Percentiles rank a stretch among this genome's conserved stretches.
These are phyloP conservation scores for Fusarium compactum DNA, from an alignment of 2,329 filamentous ascomycete species.

Conservation along the genomic window DNA sequence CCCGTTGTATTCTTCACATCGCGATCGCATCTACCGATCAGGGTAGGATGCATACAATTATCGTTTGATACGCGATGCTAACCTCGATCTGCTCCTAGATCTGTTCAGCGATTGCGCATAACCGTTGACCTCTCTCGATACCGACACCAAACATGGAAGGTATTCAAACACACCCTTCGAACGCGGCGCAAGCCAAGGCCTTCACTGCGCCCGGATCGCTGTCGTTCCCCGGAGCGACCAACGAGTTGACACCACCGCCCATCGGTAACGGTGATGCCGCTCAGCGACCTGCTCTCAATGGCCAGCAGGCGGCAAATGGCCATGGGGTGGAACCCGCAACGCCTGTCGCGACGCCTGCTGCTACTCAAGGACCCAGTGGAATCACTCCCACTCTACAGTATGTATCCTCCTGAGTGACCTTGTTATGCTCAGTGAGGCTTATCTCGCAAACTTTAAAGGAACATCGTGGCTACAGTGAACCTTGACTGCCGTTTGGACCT, in stretches of 20 bases:
- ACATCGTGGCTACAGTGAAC: constrained; percentile 99
- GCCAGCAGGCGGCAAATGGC: constrained; percentile 71
- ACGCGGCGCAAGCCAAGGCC: constrained; percentile 91
- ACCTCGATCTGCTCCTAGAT: constrained; percentile 47
- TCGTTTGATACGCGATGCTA: constrained; percentile 41
- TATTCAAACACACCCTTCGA: constrained; percentile 91
- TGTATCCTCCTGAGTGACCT: constrained; percentile 69
- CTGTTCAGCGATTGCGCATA: constrained; percentile 48
- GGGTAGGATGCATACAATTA: constrained; percentile 35
- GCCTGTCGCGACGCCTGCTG: constrained; percentile 90
- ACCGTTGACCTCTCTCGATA: constrained; percentile 39
- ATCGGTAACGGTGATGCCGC: constrained; percentile 73
- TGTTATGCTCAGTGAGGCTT: constrained; percentile 62
- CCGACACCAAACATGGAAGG: constrained; percentile 77
- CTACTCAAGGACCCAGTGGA: constrained; percentile 84
- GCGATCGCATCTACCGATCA: constrained; percentile 34
- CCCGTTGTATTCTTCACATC: constrained; percentile 4
- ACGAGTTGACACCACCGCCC: constrained; percentile 82
- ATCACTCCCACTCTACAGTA: constrained; percentile 96
- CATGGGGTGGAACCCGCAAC: constrained; percentile 89
- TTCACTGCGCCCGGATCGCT: constrained; percentile 94
- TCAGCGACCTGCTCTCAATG: constrained; percentile 56
- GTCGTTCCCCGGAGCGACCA: constrained; percentile 87
- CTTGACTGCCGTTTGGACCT: constrained; percentile 96
- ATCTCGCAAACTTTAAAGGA: constrained; percentile 73